Evolutionary conservation across 306 rosid genomes (phyloP).

Genomic region (Ormosia semicastrata): DNA sequence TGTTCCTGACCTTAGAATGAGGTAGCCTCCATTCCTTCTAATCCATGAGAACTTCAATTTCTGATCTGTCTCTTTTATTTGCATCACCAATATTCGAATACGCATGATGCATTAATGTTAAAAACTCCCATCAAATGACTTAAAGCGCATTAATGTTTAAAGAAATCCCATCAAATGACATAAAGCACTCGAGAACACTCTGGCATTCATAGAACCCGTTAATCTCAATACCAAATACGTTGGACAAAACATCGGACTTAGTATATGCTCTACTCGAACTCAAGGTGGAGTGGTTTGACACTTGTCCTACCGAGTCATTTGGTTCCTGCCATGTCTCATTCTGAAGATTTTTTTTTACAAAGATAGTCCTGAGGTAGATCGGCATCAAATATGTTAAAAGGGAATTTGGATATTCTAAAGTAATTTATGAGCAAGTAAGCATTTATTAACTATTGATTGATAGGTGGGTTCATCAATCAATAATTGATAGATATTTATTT

Average conservation of each 20-base stretch:
- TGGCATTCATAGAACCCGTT: slow-evolving; percentile 58
- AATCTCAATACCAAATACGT: slow-evolving; percentile 55
- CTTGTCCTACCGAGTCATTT: slow-evolving; percentile 32
- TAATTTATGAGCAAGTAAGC: no score
- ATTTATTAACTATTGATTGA: no score
- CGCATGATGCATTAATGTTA: slow-evolving; percentile 9
- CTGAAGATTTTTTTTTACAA: slow-evolving; percentile 30
- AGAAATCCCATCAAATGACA: slow-evolving; percentile 62
- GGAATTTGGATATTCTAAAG: no score
- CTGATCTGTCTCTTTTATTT: slow-evolving; percentile 36
- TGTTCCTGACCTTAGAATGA: neutral
- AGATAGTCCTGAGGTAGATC: slow-evolving; percentile 44
- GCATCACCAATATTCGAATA: slow-evolving; percentile 40
- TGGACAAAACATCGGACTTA: slow-evolving; percentile 49
- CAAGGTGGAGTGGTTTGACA: slow-evolving; percentile 26
- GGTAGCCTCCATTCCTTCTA: neutral
- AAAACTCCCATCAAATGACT: no score
- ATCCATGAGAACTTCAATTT: neutral
- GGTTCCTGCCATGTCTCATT: slow-evolving; percentile 44
- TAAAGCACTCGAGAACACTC: slow-evolving; percentile 76
- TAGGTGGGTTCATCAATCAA: no score
- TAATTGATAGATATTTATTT: no score
- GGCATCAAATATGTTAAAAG: slow-evolving; percentile 65
- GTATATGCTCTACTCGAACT: slow-evolving; percentile 31
- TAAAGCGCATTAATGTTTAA: slow-evolving; percentile 32